Base-by-base conservation (phyloP, 352 stramenopile genomes). In the Globisporangium takayamanum region DNA sequence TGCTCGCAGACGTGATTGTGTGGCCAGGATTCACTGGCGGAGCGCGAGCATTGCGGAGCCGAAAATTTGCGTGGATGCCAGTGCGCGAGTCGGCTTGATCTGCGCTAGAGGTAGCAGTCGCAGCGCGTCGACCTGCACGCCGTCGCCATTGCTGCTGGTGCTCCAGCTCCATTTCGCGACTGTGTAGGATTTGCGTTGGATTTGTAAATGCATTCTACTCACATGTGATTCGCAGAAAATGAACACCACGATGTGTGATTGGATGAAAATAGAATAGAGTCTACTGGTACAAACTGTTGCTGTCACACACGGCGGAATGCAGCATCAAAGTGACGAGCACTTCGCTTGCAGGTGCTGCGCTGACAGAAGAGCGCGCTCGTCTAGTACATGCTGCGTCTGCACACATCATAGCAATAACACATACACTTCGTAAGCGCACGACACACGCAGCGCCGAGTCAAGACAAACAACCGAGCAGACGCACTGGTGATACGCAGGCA, bases 351-450 rank as follows among this genome's bases (percentile, higher is more conserved):
- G 14, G 48, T 47, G 30, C 12, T 18, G 45, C 52, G 36, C 11
- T 10, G 22, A 25, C 1, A 16, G 11, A 45, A 3, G 28, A 2
- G 4, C 30, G 37, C 28, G 25, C 33, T 20, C 12, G 4, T 50
- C 53, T 70, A 80, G 50, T 76, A 80, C 72, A 76, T 80, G 55
- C 72, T 80, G 46, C 72, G 70, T 22, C 72, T 80, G 47, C 26
- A 59, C 18, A 5, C 22, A 41, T 10, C 30, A 36, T 36, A 12
- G 3, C 18, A 49, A 33, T 15, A n/a, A 55, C 3, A 14, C 28
- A 42, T n/a, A 5, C 5, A 47, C 18, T 28, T 16, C n/a, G 51
- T 61, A 18, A 56, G 59, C 6, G 22, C n/a, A 41, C 41, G 37
- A 16, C 30, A 33, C 42, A 15, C n/a, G 33, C n/a, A 54, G 44